These are phyloP conservation scores for Breviolum minutum DNA, from an alignment of 73 alveolate species.

Conservation along the genomic window DNA sequence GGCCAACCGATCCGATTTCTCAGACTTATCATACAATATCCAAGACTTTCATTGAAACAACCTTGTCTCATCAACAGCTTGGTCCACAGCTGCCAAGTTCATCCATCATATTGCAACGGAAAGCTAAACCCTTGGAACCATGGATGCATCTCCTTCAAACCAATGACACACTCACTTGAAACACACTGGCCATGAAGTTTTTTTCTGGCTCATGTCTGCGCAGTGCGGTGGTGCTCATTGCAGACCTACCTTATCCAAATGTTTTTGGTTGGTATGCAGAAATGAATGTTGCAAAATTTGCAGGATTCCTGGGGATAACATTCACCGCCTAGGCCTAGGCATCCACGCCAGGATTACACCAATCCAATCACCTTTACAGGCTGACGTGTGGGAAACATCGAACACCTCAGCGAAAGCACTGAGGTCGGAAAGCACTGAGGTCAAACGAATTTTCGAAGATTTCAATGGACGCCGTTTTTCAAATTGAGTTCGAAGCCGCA, in stretches of 20 bases:
- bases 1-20: no score
- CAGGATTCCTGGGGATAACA: background rate
- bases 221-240: no score
- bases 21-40: no score
- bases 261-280: background rate
- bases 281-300: background rate
- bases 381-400: conserved; percentile 49
- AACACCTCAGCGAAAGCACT: background rate
- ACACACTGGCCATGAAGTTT: no score
- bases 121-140: no score
- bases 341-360: background rate
- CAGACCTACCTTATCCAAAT: background rate
- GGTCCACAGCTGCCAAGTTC: no score
- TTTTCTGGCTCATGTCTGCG: no score
- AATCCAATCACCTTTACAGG: conserved; percentile 22
- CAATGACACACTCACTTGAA: no score
- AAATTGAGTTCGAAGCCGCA: conserved; percentile 34
- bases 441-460: background rate
- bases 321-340: background rate
- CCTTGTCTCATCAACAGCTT: no score
- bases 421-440: background rate
- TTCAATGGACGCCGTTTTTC: background rate
- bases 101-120: no score
- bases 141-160: no score
- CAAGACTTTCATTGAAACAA: no score